A percentile compares a stretch with the other conserved stretches of the same genome.
Conservation (phyloP, 805 yeast species). For the Candida ovalis region DNA sequence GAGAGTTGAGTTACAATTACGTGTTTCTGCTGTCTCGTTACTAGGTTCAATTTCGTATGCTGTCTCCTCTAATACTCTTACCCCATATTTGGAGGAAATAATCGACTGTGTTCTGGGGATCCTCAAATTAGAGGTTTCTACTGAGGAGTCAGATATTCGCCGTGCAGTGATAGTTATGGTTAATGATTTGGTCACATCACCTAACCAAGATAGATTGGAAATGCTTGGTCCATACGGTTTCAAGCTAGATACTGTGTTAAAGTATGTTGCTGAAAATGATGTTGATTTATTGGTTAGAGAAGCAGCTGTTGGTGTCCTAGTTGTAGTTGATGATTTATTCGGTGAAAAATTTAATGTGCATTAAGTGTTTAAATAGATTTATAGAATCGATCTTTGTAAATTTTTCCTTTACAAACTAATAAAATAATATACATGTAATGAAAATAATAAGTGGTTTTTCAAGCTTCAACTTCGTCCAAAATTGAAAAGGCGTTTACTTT, state of each 20-base stretch:
- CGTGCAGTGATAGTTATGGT: constrained; percentile 72
- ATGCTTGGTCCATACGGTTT: constrained; percentile 48
- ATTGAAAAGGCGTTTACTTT: constrained; percentile 25
- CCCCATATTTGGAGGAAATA: constrained; percentile 46
- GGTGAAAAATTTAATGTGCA: constrained; percentile 7
- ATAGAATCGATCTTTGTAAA: neutral
- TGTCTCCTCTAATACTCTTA: constrained; percentile 54
- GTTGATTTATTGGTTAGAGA: constrained; percentile 57
- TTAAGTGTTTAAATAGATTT: neutral
- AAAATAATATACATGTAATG: neutral
- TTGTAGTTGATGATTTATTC: constrained; percentile 27
- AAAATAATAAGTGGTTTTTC: too few species aligned
- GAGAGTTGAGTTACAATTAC: constrained; percentile 49
- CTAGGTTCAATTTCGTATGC: constrained; percentile 66
- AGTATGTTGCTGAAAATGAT: constrained; percentile 45
- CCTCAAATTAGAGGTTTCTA: constrained; percentile 49
- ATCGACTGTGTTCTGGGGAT: constrained; percentile 79
- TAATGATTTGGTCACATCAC: constrained; percentile 50
- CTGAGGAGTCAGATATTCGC: constrained; percentile 54
- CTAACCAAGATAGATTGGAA: constrained; percentile 36
- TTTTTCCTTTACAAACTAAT: neutral
- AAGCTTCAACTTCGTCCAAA: constrained; percentile 27
- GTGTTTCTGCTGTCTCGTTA: constrained; percentile 86
- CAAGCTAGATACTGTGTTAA: constrained; percentile 39
- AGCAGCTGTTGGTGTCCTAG: constrained; percentile 43